Evolutionary conservation across 2,329 filamentous ascomycete genomes (phyloP), one percentile per base, ranked within the genome.

Genomic region (Phaeosphaeria sp.): DNA sequence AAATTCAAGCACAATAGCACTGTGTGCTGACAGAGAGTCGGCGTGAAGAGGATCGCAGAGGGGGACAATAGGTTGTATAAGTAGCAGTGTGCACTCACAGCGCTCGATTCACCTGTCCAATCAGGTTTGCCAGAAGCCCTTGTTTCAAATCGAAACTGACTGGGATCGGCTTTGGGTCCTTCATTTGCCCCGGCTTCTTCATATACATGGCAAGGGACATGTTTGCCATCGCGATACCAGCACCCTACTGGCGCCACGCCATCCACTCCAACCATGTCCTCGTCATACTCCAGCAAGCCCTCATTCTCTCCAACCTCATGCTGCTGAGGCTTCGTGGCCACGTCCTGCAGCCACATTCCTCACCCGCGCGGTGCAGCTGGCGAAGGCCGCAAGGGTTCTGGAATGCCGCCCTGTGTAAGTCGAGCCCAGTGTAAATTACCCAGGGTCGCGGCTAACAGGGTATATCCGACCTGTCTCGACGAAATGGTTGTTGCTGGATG

Each of bases 81-180:
- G 59, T 50, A 59, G 54, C 52, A 59, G 63, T 60, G 11, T 36
- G 52, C 41, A 75, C 73, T 72, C 62, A 76, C 73, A 65, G 62
- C 67, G 65, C 62, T 54, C 60, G 60, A 51, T 62, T 55, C 50
- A 58, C 65, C 67, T 13, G 30, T 13, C 72, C 71, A 74, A 72
- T 73, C 60, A 64, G 51, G 59, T 64, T 68, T 68, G 63, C 58
- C 59, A 61, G 65, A 63, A 54, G 63, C 65, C 63, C 68, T 63
- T 74, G 74, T 77, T 77, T 77, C 74, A 75, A 63, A 69, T 71
- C 72, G 66, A 46, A 63, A 63, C 60, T 72, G 60, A 66, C 59
- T 62, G 58, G 62, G 54, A 63, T 64, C 58, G 62, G 59, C 59
- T 69, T 65, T 65, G 73, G 62, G 71, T 62, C 73, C 60, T 71